Evolutionary conservation across 768 basidiomycete species (phyloP).

Genomic region (Dendrothele bispora): DNA sequence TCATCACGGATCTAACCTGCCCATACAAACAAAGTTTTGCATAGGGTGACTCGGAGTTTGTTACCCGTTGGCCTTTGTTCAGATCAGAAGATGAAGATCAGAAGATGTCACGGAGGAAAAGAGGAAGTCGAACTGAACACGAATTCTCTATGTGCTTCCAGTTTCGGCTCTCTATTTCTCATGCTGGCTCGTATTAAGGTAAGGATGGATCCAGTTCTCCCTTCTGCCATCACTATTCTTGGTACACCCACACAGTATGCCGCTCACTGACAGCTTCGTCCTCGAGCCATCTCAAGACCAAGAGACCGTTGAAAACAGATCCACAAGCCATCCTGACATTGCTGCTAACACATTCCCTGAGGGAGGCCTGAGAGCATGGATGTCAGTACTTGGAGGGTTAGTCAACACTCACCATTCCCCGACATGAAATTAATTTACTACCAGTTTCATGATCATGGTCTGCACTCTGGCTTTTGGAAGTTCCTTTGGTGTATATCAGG

Average conservation of each 20-base stretch:
- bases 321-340: not conserved
- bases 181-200: constrained; percentile 1
- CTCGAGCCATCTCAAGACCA: not conserved
- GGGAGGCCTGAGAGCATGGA: constrained; percentile 20
- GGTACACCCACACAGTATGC: not conserved
- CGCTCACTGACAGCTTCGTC: not conserved
- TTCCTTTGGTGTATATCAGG: constrained; percentile 24
- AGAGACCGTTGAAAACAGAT: not conserved
- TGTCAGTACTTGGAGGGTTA: constrained; percentile 20
- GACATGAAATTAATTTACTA: not conserved
- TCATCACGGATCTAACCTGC: too few relatives aligned
- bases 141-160: not conserved
- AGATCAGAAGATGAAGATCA: too few relatives aligned
- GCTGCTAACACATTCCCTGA: constrained; percentile 12
- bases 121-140: not conserved
- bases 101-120: too few relatives aligned
- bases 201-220: not conserved
- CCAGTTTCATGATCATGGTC: constrained; percentile 2
- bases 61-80: too few relatives aligned
- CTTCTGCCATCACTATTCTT: not conserved
- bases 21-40: too few relatives aligned
- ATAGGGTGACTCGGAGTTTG: too few relatives aligned
- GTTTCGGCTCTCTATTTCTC: not conserved
- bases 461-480: constrained; percentile 18
- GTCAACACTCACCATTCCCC: not conserved